Base-by-base conservation (phyloP, 139 green algal species). In the Spirogloea muscicola region DNA sequence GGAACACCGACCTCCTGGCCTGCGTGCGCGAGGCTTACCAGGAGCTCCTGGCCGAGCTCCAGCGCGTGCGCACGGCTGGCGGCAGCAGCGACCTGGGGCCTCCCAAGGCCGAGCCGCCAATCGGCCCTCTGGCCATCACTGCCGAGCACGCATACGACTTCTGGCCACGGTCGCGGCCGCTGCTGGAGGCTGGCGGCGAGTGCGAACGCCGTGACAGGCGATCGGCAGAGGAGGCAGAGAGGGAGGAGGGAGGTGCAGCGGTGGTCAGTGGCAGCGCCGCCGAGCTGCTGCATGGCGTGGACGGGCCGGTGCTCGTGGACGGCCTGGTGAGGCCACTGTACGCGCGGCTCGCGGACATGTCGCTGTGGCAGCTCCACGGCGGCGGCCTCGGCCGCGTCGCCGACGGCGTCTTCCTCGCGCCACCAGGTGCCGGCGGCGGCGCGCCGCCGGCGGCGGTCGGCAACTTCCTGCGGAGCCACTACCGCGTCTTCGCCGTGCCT, bases 321-420 rank as follows among this genome's bases (percentile, higher is more conserved):
- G 34, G n/a, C 44, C 68, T 75, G 16, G 39, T 74, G 33, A 40
- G 31, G 38, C 71, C 59, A 2, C 36, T 91, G 69, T 91, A 90
- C 68, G 71, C 51, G 42, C 46, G 34, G 1, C 55, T 74, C 0
- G 65, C 86, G 0, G 43, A 78, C 25, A 57, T 83, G 58, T 74
- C 81, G 27, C 42, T 88, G 36, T 91, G 84, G 84, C 83, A 73
- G 39, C 84, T 91, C 36, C 79, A 83, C 51, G 83, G 61, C 0
- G 87, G 84, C 0, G 60, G 61, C 13, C 48, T 84, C 10, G 85
- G 85, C 16, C 63, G 80, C 46, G 57, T 89, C 18, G 36, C 58
- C 0, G 79, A 91, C 40, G 87, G 86, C 37, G 81, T 76, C 57
- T 91, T 91, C 84, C 72, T 91, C 57, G 74, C 80, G 64, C 61